Conservation (phyloP, 2,329 filamentous ascomycete species). For the Fusarium sp. region DNA sequence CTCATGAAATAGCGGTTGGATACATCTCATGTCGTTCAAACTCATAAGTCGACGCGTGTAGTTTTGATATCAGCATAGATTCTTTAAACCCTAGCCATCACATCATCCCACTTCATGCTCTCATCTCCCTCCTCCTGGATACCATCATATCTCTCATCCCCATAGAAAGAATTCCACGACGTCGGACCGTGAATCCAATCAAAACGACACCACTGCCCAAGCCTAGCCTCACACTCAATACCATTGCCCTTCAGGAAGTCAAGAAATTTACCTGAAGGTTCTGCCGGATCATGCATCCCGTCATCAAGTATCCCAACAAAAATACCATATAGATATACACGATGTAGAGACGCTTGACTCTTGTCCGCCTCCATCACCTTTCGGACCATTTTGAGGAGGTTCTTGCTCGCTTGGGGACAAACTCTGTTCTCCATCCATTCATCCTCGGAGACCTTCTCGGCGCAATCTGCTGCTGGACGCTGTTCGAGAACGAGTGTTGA, state of each 20-base stretch:
- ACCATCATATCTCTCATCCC: rapidly evolving
- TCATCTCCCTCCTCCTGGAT: neutral
- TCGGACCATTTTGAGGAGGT: neutral
- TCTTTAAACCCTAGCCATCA: neutral
- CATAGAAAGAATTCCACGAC: neutral
- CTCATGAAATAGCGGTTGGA: too few species aligned
- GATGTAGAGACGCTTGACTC: neutral
- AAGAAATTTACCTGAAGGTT: neutral
- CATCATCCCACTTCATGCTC: neutral
- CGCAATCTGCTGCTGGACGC: neutral
- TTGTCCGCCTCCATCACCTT: neutral
- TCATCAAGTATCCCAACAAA: rapidly evolving
- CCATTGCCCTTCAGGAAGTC: neutral
- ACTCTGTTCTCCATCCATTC: neutral
- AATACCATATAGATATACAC: constrained; percentile 22
- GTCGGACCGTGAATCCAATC: too few species aligned
- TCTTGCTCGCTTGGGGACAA: neutral
- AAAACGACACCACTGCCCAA: constrained; percentile 30
- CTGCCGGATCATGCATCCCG: neutral
- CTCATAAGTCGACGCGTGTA: too few species aligned
- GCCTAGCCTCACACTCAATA: constrained; percentile 19
- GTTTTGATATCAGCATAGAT: too few species aligned
- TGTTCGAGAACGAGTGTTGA: constrained; percentile 1
- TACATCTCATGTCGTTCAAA: too few species aligned
- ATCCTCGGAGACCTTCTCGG: neutral